Evolutionary conservation across 1,139 yeast species (phyloP), one percentile per base, ranked within the genome.

Genomic region (Hanseniaspora sp.): DNA sequence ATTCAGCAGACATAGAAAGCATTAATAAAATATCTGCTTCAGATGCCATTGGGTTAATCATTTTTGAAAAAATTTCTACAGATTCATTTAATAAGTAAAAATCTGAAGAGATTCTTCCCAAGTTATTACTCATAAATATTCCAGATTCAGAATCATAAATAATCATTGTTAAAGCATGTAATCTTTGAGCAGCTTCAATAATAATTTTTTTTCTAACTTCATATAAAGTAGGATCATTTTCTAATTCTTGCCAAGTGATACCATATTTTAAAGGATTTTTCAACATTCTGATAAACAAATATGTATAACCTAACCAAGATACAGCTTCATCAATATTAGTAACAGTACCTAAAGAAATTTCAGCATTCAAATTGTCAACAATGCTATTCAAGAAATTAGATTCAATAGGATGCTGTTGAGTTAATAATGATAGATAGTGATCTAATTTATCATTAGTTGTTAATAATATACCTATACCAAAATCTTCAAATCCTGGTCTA

Each of bases 401-500:
- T 67, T 94, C 99, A 57, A 94, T 92, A 0, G 99, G 96, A 69
- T 88, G 96, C 64, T 94, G 98, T 59, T 94, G 96, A 0, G 96
- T 83, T 34, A 94, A 77, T 38, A 90, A 74, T 0, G 95, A 80
- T 29, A 94, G 78, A 63, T 92, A 94, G 63, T 87, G 95, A 61
- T 88, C 95, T 31, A 94, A 69, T 55, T 79, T 74, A 64, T 90
- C 97, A 58, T 78, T 75, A 0, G 95, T 76, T 0, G 98, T 92
- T 66, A 94, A 81, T 54, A 94, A 72, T 42, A 88, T 82, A 72
- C 97, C 97, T 1, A 92, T 86, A 73, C 98, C 99, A 64, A 77
- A 83, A 56, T 79, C 79, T 12, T 69, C 70, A 69, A 80, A 94
- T 62, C 95, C 98, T 0, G 99, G 99, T 71, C 99, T 81, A 70